phyloP scores from a whole-genome alignment of 192 early-diverging fungal species.

The Martensiomyces pterosporus region DNA sequence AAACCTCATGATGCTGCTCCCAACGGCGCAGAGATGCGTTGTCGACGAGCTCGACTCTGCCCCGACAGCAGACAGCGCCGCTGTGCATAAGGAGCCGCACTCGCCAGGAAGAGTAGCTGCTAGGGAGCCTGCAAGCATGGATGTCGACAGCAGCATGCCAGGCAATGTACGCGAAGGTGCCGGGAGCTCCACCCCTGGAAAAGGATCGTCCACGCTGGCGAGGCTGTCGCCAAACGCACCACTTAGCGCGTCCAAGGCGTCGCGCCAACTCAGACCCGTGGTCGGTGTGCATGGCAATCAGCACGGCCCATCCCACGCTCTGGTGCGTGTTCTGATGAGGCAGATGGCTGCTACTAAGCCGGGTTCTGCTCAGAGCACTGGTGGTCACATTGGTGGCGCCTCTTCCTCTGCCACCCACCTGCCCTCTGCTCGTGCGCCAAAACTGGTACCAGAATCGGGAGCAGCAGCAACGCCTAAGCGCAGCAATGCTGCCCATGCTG shows the following conservation, averaged over 20 bases:
- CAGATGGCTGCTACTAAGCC: constrained; percentile 20
- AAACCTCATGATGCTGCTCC: constrained; percentile 38
- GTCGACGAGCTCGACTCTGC: constrained; percentile 19
- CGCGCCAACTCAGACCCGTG: constrained; percentile 14
- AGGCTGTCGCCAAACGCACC: constrained; percentile 1
- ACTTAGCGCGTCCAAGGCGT: constrained; percentile 29
- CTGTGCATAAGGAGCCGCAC: too few species aligned
- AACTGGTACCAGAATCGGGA: too few species aligned
- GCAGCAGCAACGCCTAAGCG: too few species aligned
- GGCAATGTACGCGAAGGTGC: too few species aligned
- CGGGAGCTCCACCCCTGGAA: too few species aligned
- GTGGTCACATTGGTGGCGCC: too few species aligned
- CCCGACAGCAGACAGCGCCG: neutral
- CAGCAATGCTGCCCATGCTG: too few species aligned
- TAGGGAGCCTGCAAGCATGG: too few species aligned
- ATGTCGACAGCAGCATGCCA: constrained; percentile 1
- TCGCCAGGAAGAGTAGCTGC: too few species aligned
- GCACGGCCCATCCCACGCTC: constrained; percentile 20
- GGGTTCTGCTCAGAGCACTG: neutral
- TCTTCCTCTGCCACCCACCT: too few species aligned
- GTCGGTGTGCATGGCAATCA: constrained; percentile 16
- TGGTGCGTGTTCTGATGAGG: constrained; percentile 31
- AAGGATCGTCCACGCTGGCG: neutral
- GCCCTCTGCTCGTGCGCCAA: too few species aligned
- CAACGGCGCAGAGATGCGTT: constrained; percentile 31